phyloP scores from a whole-genome alignment of 2,329 filamentous ascomycete genomes.

The Didymellaceae sp. region DNA sequence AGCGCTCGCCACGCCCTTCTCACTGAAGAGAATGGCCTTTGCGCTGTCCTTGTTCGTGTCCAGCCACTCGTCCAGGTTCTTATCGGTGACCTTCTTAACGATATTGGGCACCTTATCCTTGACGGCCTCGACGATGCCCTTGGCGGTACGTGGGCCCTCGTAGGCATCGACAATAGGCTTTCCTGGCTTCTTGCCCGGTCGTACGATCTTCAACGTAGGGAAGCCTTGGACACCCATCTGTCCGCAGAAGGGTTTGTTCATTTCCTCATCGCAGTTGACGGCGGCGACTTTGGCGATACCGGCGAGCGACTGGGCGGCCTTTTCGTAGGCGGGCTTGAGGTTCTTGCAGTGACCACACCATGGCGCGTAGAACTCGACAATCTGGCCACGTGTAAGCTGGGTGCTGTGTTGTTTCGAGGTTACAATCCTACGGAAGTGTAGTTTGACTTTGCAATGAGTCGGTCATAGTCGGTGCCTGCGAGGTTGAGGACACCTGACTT shows the following conservation, averaged over 20 bases:
- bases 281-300: conserved; percentile 94
- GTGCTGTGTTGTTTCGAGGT: too few relatives aligned
- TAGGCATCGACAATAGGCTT: conserved; percentile 90
- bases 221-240: conserved; percentile 90
- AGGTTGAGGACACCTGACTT: conserved; percentile 87
- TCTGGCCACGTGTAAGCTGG: conserved; percentile 28
- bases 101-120: conserved; percentile 90
- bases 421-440: conserved; percentile 93
- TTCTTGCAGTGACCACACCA: conserved; percentile 98
- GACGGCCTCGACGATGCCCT: conserved; percentile 85
- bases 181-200: conserved; percentile 79
- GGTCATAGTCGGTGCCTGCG: conserved; percentile 78
- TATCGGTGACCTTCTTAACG: conserved; percentile 81
- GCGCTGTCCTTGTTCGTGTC: conserved; percentile 69
- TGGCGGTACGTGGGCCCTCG: conserved; percentile 80
- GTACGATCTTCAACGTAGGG: conserved; percentile 92
- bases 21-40: conserved; percentile 90
- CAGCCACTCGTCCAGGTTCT: conserved; percentile 78
- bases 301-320: conserved; percentile 85
- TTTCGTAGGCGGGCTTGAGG: conserved; percentile 94
- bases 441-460: conserved; percentile 85
- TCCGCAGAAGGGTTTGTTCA: conserved; percentile 87
- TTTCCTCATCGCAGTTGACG: conserved; percentile 91
- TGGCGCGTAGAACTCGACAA: conserved; percentile 81
- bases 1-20: conserved; percentile 87